A percentile compares a stretch with the other conserved stretches of the same genome.
Evolutionary conservation across 495 filamentous ascomycete species (phyloP).

Genomic region (Aspergillus sclerotiicarbonarius): DNA sequence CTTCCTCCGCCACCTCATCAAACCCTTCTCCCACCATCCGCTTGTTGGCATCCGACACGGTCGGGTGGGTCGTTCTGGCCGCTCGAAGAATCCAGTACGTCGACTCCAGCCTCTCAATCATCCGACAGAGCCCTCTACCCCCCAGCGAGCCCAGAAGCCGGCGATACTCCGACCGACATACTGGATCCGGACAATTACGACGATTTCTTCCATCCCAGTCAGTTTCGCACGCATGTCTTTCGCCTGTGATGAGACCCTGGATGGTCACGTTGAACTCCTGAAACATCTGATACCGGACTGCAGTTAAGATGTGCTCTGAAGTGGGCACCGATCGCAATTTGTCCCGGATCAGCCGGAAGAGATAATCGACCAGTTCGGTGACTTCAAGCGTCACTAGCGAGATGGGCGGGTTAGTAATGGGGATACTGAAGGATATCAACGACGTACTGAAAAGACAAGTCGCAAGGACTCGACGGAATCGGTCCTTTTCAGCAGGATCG

Average conservation of each 20-base stretch:
- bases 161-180: constrained; percentile 24
- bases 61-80: constrained; percentile 38
- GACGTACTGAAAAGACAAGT: constrained; percentile 34
- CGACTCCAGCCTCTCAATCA: constrained; percentile 29
- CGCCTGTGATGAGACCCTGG: constrained; percentile 12
- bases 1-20: constrained; percentile 17
- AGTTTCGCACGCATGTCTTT: constrained; percentile 34
- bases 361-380: constrained; percentile 25
- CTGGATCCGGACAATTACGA: constrained; percentile 25
- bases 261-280: constrained; percentile 23
- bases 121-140: constrained; percentile 12
- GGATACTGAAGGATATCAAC: not conserved
- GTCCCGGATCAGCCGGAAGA: constrained; percentile 40
- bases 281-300: constrained; percentile 26
- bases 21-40: constrained; percentile 39
- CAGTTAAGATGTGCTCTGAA: constrained; percentile 11
- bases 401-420: not conserved
- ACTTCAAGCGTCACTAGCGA: constrained; percentile 21
- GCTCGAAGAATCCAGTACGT: constrained; percentile 42
- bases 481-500: constrained; percentile 29
- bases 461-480: constrained; percentile 38
- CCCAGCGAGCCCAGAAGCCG: constrained; percentile 14
- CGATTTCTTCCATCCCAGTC: constrained; percentile 34
- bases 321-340: constrained; percentile 18
- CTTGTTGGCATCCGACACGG: constrained; percentile 17